phyloP scores from a whole-genome alignment of 208 protist genomes.

The Wallacemonas collosoma region DNA sequence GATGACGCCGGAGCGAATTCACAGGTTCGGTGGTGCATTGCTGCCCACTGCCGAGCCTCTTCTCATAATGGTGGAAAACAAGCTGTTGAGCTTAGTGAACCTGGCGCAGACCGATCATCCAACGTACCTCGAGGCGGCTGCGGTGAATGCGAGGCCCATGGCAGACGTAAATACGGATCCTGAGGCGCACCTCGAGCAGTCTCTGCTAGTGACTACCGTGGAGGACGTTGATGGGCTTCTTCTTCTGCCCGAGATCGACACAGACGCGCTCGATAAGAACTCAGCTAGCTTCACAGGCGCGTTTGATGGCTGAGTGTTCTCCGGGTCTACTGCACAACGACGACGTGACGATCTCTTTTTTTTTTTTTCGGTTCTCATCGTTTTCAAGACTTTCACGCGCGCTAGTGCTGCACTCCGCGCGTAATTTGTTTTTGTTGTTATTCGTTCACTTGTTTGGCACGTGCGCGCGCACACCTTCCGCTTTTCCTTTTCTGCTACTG shows the following conservation, averaged over 20 bases:
- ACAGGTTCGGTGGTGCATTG: constrained; percentile 11
- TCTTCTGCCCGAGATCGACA: background rate
- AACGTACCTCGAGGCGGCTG: constrained; percentile 1
- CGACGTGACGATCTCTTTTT: too few species aligned
- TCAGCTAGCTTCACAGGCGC: too few species aligned
- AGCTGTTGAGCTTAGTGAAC: constrained; percentile 40
- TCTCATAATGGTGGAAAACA: constrained; percentile 10
- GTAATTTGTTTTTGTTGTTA: too few species aligned
- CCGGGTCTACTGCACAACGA: too few species aligned
- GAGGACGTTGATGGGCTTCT: background rate
- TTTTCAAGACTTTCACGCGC: too few species aligned
- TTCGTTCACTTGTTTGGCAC: too few species aligned
- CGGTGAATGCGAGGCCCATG: background rate
- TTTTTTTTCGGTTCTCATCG: too few species aligned
- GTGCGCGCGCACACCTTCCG: too few species aligned
- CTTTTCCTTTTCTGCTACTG: too few species aligned
- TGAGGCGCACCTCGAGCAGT: background rate
- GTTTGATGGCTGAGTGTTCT: too few species aligned
- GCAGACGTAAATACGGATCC: background rate
- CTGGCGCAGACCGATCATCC: constrained; percentile 29
- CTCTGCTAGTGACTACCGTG: background rate
- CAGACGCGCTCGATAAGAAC: background rate
- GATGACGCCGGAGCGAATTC: constrained; percentile 38
- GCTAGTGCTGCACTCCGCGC: too few species aligned
- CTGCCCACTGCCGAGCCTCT: constrained; percentile 24